Percentiles rank a stretch among this genome's conserved stretches.
These are phyloP conservation scores for Neurospora sp. DNA, from an alignment of 495 filamentous ascomycete species.

Conservation along the genomic window DNA sequence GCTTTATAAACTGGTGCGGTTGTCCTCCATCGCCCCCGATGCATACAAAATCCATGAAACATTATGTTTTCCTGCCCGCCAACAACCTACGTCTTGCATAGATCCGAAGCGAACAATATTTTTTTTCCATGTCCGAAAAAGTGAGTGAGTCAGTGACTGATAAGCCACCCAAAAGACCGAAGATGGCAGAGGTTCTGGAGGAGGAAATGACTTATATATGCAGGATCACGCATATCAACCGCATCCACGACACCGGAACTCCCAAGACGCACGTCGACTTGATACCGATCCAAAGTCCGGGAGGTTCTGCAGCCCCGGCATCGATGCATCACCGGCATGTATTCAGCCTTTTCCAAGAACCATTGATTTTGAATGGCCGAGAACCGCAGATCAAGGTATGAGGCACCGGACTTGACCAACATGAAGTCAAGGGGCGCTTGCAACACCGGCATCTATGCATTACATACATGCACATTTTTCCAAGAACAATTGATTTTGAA, in stretches of 20 bases:
- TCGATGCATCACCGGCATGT: background rate
- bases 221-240: background rate
- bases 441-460: background rate
- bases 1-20: too few species aligned
- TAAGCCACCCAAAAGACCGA: background rate
- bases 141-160: background rate
- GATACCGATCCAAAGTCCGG: background rate
- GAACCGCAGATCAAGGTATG: background rate
- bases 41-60: background rate
- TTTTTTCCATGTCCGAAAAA: background rate
- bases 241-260: background rate
- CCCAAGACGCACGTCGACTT: background rate
- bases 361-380: background rate
- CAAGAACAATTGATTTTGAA: background rate
- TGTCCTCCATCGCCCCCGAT: background rate
- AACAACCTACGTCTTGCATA: background rate
- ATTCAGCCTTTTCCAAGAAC: background rate
- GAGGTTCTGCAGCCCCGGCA: background rate
- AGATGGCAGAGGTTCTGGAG: background rate
- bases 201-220: background rate
- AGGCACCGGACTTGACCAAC: background rate
- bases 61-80: background rate
- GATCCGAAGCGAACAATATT: background rate
- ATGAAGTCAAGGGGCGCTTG: too few species aligned
- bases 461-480: too few species aligned